These are phyloP conservation scores for Didymella exigua DNA, from an alignment of 2,329 filamentous ascomycete genomes.

Conservation along the genomic window DNA sequence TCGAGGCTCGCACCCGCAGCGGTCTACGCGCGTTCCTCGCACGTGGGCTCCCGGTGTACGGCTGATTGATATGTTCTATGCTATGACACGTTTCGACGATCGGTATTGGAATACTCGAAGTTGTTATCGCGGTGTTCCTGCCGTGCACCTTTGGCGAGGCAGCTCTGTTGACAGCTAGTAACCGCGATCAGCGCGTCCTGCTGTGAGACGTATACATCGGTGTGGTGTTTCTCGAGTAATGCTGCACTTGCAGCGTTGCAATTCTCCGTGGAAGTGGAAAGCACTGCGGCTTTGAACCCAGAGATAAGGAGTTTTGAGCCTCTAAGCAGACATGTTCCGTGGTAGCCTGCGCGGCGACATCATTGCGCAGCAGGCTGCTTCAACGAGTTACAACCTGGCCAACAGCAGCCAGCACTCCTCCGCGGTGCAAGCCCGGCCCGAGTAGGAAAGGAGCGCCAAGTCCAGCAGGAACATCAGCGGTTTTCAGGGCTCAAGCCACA, in stretches of 20 bases:
- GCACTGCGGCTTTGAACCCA: neutral
- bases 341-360: conserved; percentile 14
- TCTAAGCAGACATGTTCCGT: conserved; percentile 2
- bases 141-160: neutral
- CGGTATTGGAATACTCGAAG: neutral
- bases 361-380: conserved; percentile 9
- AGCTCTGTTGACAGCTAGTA: conserved; percentile 4
- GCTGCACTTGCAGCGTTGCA: neutral
- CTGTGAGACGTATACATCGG: neutral
- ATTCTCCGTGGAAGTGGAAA: neutral
- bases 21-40: conserved; percentile 1
- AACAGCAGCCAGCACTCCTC: conserved; percentile 10
- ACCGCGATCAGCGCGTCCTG: conserved; percentile 1
- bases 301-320: conserved; percentile 1
- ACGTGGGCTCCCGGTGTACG: neutral
- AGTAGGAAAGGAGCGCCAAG: conserved; percentile 10
- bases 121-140: conserved; percentile 1
- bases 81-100: neutral
- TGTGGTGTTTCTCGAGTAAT: neutral
- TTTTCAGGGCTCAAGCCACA: conserved; percentile 12
- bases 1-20: neutral
- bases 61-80: neutral
- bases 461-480: conserved; percentile 9
- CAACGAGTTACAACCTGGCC: conserved; percentile 4
- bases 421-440: conserved; percentile 9